Percentiles rank a stretch among this genome's conserved stretches.
phyloP scores from a whole-genome alignment of 2,329 filamentous ascomycete genomes.

The Trichoderma polysporum region DNA sequence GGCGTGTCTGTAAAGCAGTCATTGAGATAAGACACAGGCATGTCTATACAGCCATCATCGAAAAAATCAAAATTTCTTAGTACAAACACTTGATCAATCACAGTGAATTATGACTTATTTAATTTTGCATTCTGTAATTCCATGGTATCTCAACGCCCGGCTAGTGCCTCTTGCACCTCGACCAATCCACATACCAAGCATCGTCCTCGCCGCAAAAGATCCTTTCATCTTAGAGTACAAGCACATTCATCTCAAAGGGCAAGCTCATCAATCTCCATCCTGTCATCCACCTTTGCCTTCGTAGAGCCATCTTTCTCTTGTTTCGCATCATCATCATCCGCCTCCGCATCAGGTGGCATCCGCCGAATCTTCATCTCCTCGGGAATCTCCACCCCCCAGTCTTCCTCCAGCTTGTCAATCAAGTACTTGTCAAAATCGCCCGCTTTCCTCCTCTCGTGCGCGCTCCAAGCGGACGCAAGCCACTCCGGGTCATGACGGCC shows the following conservation, averaged over 20 bases:
- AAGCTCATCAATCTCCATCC: conserved; percentile 9
- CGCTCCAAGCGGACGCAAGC: conserved; percentile 52
- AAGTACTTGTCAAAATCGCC: conserved; percentile 53
- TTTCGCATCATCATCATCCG: background rate
- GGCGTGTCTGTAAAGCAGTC: background rate
- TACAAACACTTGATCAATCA: background rate
- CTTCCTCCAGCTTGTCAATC: conserved; percentile 44
- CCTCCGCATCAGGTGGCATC: background rate
- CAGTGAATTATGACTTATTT: background rate
- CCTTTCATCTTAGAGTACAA: background rate
- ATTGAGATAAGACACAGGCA: background rate
- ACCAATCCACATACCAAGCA: background rate
- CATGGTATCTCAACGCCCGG: background rate
- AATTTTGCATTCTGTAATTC: background rate
- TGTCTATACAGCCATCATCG: background rate
- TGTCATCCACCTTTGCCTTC: background rate
- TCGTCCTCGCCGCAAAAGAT: background rate
- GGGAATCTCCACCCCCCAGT: conserved; percentile 48
- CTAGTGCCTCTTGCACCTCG: background rate
- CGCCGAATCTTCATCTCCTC: conserved; percentile 29
- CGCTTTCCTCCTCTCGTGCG: conserved; percentile 47
- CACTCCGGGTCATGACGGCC: conserved; percentile 54
- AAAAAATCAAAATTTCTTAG: background rate
- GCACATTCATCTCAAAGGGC: conserved; percentile 3
- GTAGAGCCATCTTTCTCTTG: background rate